Conservation (phyloP, 176 grass and related monocot species). For the Guadua angustifolia region DNA sequence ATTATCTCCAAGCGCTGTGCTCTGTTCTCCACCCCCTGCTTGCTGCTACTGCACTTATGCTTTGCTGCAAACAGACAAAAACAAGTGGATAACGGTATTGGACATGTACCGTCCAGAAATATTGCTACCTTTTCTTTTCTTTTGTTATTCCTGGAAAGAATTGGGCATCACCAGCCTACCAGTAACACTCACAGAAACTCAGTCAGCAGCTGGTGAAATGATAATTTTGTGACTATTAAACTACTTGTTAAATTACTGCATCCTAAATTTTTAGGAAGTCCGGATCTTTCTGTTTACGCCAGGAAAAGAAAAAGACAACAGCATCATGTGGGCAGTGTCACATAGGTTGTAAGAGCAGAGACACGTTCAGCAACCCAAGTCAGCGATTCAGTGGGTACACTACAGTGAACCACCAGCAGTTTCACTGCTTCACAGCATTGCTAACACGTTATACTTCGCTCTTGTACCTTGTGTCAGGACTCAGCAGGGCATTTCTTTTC, state of each 20-base stretch:
- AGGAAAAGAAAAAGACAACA: neutral
- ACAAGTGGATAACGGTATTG: conserved; percentile 45
- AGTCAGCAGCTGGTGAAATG: neutral
- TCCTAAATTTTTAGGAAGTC: neutral
- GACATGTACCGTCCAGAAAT: conserved; percentile 52
- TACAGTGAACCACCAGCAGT: neutral
- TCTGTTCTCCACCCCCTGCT: conserved; percentile 25
- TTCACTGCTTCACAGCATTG: neutral
- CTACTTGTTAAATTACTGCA: neutral
- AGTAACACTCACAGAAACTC: conserved; percentile 12
- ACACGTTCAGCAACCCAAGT: neutral
- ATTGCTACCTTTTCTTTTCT: neutral
- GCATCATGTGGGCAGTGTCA: neutral
- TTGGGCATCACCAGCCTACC: neutral
- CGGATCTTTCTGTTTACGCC: neutral
- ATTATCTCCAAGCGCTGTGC: conserved; percentile 32
- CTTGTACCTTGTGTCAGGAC: conserved; percentile 2
- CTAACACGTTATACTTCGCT: neutral
- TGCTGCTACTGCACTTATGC: neutral
- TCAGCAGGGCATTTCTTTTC: neutral
- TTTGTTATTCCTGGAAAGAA: neutral
- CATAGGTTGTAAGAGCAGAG: neutral
- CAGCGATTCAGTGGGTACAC: neutral
- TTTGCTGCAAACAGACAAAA: conserved; percentile 41
- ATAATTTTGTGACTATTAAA: conserved; percentile 23